Base-by-base conservation (phyloP, 2,329 filamentous ascomycete species). In the Fusarium sp. region DNA sequence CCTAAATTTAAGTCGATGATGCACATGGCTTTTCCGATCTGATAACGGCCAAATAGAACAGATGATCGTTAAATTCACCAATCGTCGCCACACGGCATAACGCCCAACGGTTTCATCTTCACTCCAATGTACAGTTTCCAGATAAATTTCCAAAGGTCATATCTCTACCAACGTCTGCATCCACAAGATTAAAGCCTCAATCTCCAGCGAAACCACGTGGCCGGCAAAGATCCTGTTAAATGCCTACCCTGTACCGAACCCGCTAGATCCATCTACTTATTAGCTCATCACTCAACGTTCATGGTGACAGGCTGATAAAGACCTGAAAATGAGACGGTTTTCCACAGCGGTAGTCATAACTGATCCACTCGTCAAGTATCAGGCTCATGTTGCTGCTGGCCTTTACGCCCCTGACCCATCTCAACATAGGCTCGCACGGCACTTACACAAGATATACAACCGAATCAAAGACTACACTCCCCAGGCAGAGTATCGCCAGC, bases 381-480 rank as follows among this genome's bases (percentile, higher is more conserved):
- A 92, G 64, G 88, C 92, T 27, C 84, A 94, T 19, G 80, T 95
- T 39, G 88, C 91, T 11, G 91, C 90, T 9, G 89, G 90, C 55
- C 81, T 88, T 51, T 92, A 92, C 78, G 84, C 86, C 51, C 90
- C 92, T 14, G 93, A 95, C 80, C 88, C 89, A 10, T 87, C 91
- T 27, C 92, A 94, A 78, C 90, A 94, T 79, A 88, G 92, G 25
- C 84, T 94, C 11, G 93, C 93, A 10, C 85, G 93, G 44, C 92
- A 95, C 80, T 85, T 95, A 4, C 92, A 93, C 74, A 93, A 93
- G 78, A 85, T 95, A 16, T 95, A 96, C 75, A 84, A 89, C 41
- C 87, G 90, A 5, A 84, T 95, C 44, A 94, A 93, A 78, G 93
- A 95, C 79, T 95, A 96, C 81, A 88, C 92, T 39, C 93, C 93